These are phyloP conservation scores for Ascocoryne sarcoides DNA, from an alignment of 2,329 filamentous ascomycete species.

Conservation along the genomic window DNA sequence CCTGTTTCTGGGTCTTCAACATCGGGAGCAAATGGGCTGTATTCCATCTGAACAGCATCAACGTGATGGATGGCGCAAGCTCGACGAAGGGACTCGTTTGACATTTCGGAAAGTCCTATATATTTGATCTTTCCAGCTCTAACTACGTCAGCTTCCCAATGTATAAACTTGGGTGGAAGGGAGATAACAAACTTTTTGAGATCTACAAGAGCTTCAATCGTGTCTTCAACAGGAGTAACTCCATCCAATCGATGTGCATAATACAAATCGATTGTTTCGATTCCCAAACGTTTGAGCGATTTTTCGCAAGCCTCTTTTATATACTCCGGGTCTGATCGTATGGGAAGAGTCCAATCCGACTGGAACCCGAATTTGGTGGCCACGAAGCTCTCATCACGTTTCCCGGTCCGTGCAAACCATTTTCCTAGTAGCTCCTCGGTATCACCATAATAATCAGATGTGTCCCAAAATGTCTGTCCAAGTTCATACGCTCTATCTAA, in stretches of 20 bases:
- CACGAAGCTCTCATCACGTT: conserved; percentile 41
- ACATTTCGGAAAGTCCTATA: conserved; percentile 46
- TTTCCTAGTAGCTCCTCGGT: conserved; percentile 38
- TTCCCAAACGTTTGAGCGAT: conserved; percentile 33
- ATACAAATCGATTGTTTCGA: conserved; percentile 32
- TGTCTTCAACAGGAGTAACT: conserved; percentile 35
- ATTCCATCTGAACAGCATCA: conserved; percentile 45
- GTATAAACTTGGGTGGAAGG: neutral
- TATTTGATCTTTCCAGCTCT: conserved; percentile 47
- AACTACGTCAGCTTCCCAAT: too few relatives aligned
- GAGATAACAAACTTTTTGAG: conserved; percentile 25
- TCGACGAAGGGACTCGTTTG: conserved; percentile 40
- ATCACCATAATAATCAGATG: neutral
- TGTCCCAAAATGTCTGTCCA: neutral
- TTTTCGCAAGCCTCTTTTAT: conserved; percentile 33
- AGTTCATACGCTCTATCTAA: neutral
- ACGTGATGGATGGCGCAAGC: conserved; percentile 42
- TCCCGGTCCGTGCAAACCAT: conserved; percentile 38
- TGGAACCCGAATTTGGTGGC: conserved; percentile 45
- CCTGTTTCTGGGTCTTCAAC: conserved; percentile 44
- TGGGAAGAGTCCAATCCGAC: too few relatives aligned
- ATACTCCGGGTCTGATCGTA: conserved; percentile 35
- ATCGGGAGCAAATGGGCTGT: conserved; percentile 44
- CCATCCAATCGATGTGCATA: conserved; percentile 32
- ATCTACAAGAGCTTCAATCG: conserved; percentile 33